Conservation (phyloP, 768 basidiomycete species). For the Mycena chlorophos region DNA sequence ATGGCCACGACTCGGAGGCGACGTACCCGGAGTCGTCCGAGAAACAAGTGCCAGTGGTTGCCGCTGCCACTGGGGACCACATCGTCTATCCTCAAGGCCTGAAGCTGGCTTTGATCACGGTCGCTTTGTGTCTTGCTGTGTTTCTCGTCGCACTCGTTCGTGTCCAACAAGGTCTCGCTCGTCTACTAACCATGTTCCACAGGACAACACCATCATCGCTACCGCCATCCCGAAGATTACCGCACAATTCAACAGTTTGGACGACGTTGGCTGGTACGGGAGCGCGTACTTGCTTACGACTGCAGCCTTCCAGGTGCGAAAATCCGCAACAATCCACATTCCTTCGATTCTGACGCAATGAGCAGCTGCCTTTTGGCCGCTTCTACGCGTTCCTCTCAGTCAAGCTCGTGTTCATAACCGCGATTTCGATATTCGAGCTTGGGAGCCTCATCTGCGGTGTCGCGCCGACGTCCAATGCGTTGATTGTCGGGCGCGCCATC, state of each 20-base stretch:
- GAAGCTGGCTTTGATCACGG: not conserved
- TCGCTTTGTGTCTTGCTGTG: not conserved
- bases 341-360: not conserved
- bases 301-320: not conserved
- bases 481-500: constrained; percentile 17
- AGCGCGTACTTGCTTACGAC: constrained; percentile 11
- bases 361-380: constrained; percentile 8
- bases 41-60: too few species aligned
- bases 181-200: not conserved
- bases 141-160: too few species aligned
- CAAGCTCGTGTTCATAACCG: constrained; percentile 8
- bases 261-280: constrained; percentile 9
- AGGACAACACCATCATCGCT: constrained; percentile 7
- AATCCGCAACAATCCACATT: not conserved
- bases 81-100: not conserved
- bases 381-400: constrained; percentile 9
- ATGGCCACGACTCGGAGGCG: too few species aligned
- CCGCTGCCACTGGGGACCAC: not conserved
- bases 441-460: constrained; percentile 10
- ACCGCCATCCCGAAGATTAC: constrained; percentile 20
- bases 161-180: not conserved
- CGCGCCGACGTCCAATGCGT: constrained; percentile 3
- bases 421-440: too few species aligned
- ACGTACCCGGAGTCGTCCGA: too few species aligned
- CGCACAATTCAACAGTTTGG: constrained; percentile 11